phyloP scores from a whole-genome alignment of 305 asterid genomes.

The Withania somnifera region DNA sequence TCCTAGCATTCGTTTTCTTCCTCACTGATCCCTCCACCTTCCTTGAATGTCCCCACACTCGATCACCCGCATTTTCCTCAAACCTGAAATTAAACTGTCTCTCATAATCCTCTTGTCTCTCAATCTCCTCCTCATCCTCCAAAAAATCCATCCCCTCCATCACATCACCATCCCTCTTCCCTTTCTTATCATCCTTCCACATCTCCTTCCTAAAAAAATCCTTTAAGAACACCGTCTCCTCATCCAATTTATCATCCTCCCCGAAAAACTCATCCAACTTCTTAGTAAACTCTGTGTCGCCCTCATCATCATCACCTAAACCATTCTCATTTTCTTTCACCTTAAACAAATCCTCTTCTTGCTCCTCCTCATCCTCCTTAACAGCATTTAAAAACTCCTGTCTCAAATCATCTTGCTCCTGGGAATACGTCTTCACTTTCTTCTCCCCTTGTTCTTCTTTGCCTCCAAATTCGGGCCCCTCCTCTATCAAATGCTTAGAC shows the following conservation, averaged over 20 bases:
- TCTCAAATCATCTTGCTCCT: conserved; percentile 70
- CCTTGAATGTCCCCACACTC: conserved; percentile 70
- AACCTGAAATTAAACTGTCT: conserved; percentile 61
- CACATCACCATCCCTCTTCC: not conserved
- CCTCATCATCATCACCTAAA: conserved; percentile 13
- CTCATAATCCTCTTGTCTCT: conserved; percentile 81
- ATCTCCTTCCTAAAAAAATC: conserved; percentile 44
- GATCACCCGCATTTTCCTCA: conserved; percentile 80
- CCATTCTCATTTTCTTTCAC: conserved; percentile 32
- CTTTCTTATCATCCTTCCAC: conserved; percentile 52
- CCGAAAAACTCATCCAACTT: conserved; percentile 68
- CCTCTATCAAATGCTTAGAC: conserved; percentile 56
- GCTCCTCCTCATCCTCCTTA: conserved; percentile 28
- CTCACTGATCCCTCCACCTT: conserved; percentile 85
- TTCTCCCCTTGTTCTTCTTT: conserved; percentile 18
- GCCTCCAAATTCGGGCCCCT: conserved; percentile 53
- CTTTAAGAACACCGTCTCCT: conserved; percentile 43
- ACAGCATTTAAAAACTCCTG: conserved; percentile 35
- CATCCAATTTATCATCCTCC: conserved; percentile 64
- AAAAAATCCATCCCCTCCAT: conserved; percentile 31
- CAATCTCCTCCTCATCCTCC: conserved; percentile 76
- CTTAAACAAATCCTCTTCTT: conserved; percentile 50
- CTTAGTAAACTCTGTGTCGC: conserved; percentile 27
- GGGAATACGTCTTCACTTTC: conserved; percentile 43
- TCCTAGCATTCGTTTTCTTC: conserved; percentile 60